Evolutionary conservation across 225 moss, liverwort and hornwort genomes (phyloP).

Genomic region (Marchantia polymorpha): DNA sequence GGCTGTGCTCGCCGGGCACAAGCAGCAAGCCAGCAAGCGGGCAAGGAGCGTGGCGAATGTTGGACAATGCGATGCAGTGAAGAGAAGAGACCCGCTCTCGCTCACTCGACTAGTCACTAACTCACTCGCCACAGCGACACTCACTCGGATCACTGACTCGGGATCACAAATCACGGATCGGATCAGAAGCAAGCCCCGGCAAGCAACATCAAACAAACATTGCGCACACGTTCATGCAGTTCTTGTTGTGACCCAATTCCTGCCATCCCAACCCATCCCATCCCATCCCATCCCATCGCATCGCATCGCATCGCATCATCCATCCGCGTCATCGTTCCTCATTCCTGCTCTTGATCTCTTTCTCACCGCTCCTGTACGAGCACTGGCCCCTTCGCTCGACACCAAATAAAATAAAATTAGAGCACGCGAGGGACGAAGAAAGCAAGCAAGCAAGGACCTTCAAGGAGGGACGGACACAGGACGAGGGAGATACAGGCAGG

Average conservation of each 20-base stretch:
- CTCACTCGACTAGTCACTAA: neutral
- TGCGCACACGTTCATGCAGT: neutral
- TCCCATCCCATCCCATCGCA: neutral
- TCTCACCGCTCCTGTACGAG: neutral
- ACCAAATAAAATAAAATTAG: neutral
- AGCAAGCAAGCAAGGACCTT: neutral
- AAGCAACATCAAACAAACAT: neutral
- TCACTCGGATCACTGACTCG: neutral
- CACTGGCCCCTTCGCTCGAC: neutral
- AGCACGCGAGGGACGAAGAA: neutral
- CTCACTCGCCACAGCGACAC: neutral
- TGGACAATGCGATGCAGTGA: neutral
- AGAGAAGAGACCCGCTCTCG: neutral
- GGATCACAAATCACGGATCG: neutral
- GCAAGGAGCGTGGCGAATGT: neutral
- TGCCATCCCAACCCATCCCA: neutral
- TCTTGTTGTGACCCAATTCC: neutral
- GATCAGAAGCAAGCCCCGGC: neutral
- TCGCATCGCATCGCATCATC: neutral
- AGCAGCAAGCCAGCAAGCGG: too few relatives aligned
- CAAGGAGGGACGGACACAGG: too few relatives aligned
- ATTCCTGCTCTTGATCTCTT: neutral
- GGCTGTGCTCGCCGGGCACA: neutral
- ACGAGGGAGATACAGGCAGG: constrained; percentile 13
- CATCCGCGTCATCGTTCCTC: neutral